Evolutionary conservation across 1,139 yeast species (phyloP).

Genomic region (Wickerhamomyces sp.): DNA sequence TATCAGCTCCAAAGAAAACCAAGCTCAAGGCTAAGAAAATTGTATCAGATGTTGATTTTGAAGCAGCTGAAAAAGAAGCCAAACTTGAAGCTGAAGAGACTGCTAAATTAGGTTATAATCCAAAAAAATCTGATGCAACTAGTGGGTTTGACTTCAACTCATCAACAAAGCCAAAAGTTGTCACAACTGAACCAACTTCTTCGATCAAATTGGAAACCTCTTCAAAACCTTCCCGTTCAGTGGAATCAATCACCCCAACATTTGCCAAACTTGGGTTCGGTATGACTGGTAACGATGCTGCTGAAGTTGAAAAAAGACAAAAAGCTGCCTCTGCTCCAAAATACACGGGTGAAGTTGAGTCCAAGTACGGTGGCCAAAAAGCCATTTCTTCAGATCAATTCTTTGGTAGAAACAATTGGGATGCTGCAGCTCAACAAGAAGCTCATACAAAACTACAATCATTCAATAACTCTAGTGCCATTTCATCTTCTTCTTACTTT

Average conservation of each 20-base stretch:
- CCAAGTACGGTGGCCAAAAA: slow-evolving; percentile 83
- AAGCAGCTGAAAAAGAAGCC: slow-evolving; percentile 85
- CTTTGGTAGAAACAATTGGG: slow-evolving; percentile 86
- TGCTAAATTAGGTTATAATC: slow-evolving; percentile 67
- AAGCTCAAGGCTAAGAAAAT: slow-evolving; percentile 49
- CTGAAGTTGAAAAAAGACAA: slow-evolving; percentile 32
- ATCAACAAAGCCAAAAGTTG: slow-evolving; percentile 19
- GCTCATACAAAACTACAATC: slow-evolving; percentile 74
- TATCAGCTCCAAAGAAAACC: slow-evolving; percentile 38
- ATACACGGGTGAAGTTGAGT: slow-evolving; percentile 66
- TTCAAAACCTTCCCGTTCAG: slow-evolving; percentile 26
- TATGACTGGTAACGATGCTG: slow-evolving; percentile 57
- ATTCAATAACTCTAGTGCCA: slow-evolving; percentile 82
- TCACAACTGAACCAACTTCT: slow-evolving; percentile 15
- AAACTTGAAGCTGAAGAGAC: slow-evolving; percentile 74
- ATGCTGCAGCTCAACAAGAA: slow-evolving; percentile 71
- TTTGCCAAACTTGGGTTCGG: slow-evolving; percentile 84
- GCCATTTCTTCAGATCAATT: slow-evolving; percentile 94
- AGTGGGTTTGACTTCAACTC: slow-evolving; percentile 10
- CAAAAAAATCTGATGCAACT: slow-evolving; percentile 36
- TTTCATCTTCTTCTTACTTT: slow-evolving; percentile 87
- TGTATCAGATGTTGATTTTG: slow-evolving; percentile 75
- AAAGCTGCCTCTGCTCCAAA: slow-evolving; percentile 40
- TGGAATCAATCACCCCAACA: slow-evolving; percentile 60
- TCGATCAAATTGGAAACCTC: not conserved